Evolutionary conservation across 169 alveolate species (phyloP), one percentile per base, ranked within the genome.

Genomic region (Plasmodium adleri): DNA sequence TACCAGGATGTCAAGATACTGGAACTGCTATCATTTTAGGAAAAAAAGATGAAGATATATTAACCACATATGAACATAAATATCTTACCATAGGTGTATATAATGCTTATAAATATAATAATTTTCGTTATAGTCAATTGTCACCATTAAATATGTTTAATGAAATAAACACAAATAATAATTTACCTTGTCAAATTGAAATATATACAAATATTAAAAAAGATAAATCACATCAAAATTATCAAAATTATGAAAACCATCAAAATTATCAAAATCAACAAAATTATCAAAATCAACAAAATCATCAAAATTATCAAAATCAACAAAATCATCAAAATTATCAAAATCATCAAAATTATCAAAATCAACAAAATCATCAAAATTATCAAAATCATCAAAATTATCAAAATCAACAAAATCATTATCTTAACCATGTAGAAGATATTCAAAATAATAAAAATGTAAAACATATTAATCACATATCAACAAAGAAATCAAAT

Each of bases 1-100:
- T 95, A 68, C 98, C 98, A 1, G 96, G 97, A 13, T 96, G 98
- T 74, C 98, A 96, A 76, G 98, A 96, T 85, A 96, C 98, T 10
- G 98, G 97, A 28, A 96, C 98, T 22, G 98, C 97, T n/a, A 88
- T 93, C 67, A 95, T 95, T 32, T 71, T 94, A 74, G 97, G 95
- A n/a, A 93, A 95, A 75, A 89, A 96, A 15, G 97, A 96, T 28
- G 93, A 88, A 80, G 45, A 39, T 32, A 50, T 92, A 9, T 68
- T 90, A 50, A 80, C 93, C 28, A 92, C 89, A 24, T 74, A 63
- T 26, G 97, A 94, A 72, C 93, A 93, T 74, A 80, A 95, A 70
- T 86, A 93, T 60, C 93, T 96, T 28, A 90, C 95, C 62, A 87
- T 92, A 68, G 98, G 98, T 0, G 95, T 95, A 39, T 95, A 93